These are phyloP conservation scores for Cenococcum geophilum DNA, from an alignment of 495 filamentous ascomycete genomes.

Conservation along the genomic window DNA sequence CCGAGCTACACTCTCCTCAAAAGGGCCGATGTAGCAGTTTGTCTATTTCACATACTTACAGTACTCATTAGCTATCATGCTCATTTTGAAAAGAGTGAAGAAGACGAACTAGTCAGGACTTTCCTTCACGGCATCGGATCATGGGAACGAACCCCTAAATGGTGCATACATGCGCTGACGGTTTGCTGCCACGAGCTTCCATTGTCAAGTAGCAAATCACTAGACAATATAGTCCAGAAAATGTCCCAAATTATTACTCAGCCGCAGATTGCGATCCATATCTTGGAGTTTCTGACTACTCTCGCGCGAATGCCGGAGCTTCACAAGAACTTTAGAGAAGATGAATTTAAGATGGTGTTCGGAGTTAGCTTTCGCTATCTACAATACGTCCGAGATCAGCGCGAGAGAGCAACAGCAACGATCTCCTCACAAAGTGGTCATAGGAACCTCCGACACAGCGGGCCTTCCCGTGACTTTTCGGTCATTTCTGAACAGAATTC, in stretches of 20 bases:
- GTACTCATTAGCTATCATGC: constrained; percentile 84
- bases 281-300: constrained; percentile 84
- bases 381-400: constrained; percentile 61
- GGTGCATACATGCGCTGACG: constrained; percentile 88
- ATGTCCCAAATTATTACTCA: constrained; percentile 96
- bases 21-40: constrained; percentile 80
- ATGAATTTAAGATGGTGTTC: constrained; percentile 87
- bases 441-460: constrained; percentile 39
- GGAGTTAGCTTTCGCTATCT: constrained; percentile 91
- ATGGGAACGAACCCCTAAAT: constrained; percentile 79
- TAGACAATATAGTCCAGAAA: constrained; percentile 77
- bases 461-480: constrained; percentile 41
- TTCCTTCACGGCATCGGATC: constrained; percentile 78
- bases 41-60: constrained; percentile 75
- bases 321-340: constrained; percentile 78
- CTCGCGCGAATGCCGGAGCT: constrained; percentile 79
- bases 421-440: constrained; percentile 10
- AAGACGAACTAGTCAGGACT: constrained; percentile 78
- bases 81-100: constrained; percentile 74
- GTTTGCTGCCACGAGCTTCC: constrained; percentile 93
- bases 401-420: constrained; percentile 38
- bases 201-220: constrained; percentile 67
- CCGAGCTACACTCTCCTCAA: constrained; percentile 58
- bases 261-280: constrained; percentile 81
- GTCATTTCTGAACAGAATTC: constrained; percentile 23